Evolutionary conservation across 2,329 filamentous ascomycete genomes (phyloP).

Genomic region (Clathrospora elynae): DNA sequence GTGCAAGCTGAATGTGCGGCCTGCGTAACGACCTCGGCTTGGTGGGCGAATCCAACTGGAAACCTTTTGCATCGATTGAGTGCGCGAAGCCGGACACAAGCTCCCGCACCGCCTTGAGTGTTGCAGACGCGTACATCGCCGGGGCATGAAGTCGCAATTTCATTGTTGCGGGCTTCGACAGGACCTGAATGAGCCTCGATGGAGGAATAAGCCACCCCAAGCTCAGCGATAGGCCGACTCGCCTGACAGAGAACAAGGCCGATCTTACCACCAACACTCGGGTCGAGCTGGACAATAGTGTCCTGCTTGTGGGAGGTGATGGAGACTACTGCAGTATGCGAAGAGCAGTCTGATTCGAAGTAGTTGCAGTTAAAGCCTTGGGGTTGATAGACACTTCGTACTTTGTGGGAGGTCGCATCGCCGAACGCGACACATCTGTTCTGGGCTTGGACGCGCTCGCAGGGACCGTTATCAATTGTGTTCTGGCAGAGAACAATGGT

Average conservation of each 20-base stretch:
- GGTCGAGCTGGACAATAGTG: background rate
- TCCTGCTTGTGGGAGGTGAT: background rate
- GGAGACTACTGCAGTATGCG: background rate
- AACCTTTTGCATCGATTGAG: too few species aligned
- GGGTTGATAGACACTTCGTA: constrained; percentile 5
- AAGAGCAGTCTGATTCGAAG: background rate
- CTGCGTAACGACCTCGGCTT: too few species aligned
- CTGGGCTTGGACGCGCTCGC: constrained; percentile 1
- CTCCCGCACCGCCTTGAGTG: too few species aligned
- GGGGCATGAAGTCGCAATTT: too few species aligned
- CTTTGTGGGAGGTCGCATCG: background rate
- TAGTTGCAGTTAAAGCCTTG: constrained; percentile 10
- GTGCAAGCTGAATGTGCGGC: too few species aligned
- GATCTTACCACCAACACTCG: background rate
- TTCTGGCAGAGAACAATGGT: constrained; percentile 1
- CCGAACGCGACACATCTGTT: constrained; percentile 1
- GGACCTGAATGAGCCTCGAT: too few species aligned
- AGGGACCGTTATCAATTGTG: constrained; percentile 1
- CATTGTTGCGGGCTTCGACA: too few species aligned
- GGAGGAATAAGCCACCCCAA: too few species aligned
- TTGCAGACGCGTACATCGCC: too few species aligned
- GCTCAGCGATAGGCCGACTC: too few species aligned
- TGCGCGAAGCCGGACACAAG: too few species aligned
- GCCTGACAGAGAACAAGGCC: constrained; percentile 2
- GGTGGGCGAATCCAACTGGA: too few species aligned